Conservation (phyloP, 2,329 filamentous ascomycete species). For the Ceratocystis harringtonii region DNA sequence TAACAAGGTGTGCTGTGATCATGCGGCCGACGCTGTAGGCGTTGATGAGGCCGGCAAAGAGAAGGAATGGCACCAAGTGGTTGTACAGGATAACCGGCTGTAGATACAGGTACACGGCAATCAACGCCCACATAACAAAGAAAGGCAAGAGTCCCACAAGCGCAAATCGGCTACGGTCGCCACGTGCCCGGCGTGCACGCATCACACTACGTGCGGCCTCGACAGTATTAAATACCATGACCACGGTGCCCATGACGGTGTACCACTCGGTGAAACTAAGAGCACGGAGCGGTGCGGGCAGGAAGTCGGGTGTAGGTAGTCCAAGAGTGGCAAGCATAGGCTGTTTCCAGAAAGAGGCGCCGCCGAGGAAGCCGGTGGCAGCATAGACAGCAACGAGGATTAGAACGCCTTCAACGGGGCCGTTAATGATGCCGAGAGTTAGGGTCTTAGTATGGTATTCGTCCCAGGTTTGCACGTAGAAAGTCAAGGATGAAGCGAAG, state of each 20-base stretch:
- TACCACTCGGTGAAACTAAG: slow-evolving; percentile 87
- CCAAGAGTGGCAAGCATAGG: slow-evolving; percentile 59
- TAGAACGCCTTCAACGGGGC: slow-evolving; percentile 86
- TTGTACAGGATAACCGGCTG: slow-evolving; percentile 69
- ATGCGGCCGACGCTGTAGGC: slow-evolving; percentile 92
- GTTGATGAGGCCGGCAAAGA: slow-evolving; percentile 82
- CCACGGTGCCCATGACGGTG: slow-evolving; percentile 67
- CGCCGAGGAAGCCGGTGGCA: slow-evolving; percentile 70
- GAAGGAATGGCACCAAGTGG: slow-evolving; percentile 75
- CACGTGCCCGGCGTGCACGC: slow-evolving; percentile 57
- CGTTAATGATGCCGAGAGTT: slow-evolving; percentile 80
- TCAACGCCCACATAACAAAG: slow-evolving; percentile 59
- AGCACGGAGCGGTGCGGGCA: slow-evolving; percentile 43
- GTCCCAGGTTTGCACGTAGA: slow-evolving; percentile 98
- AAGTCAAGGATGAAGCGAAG: slow-evolving; percentile 80
- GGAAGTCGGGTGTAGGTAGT: slow-evolving; percentile 37
- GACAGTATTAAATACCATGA: slow-evolving; percentile 74
- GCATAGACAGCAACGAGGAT: slow-evolving; percentile 70
- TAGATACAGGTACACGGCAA: slow-evolving; percentile 65
- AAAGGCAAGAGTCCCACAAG: slow-evolving; percentile 75
- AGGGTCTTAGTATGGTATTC: slow-evolving; percentile 97
- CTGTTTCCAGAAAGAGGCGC: slow-evolving; percentile 85
- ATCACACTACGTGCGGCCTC: slow-evolving; percentile 74
- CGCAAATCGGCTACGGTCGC: slow-evolving; percentile 56
- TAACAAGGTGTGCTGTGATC: slow-evolving; percentile 85